Conservation (phyloP, 2,329 filamentous ascomycete genomes). For the Hirsutella minnesotensis region DNA sequence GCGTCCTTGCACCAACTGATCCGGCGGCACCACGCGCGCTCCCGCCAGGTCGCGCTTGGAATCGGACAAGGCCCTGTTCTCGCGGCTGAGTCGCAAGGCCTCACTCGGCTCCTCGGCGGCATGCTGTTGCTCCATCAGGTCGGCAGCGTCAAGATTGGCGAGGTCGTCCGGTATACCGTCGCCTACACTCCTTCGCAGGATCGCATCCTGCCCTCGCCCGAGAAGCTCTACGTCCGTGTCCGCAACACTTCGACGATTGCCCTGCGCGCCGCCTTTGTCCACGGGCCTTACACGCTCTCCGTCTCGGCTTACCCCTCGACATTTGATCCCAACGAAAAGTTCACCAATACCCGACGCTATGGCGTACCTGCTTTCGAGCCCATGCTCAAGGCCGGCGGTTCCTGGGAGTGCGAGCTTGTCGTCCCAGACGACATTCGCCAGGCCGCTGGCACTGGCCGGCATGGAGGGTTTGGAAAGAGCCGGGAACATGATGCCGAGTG, state of each 20-base stretch:
- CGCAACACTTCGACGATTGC: slow-evolving; percentile 88
- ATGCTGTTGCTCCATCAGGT: slow-evolving; percentile 91
- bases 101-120: neutral
- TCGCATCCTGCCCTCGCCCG: slow-evolving; percentile 77
- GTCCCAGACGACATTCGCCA: slow-evolving; percentile 70
- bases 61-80: neutral
- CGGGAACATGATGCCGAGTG: slow-evolving; percentile 38
- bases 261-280: slow-evolving; percentile 86
- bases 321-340: slow-evolving; percentile 74
- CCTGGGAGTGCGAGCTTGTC: slow-evolving; percentile 68
- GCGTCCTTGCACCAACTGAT: no score
- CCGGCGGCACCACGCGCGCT: no score
- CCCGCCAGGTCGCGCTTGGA: no score
- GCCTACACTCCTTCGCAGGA: slow-evolving; percentile 86
- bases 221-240: slow-evolving; percentile 71
- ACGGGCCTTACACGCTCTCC: slow-evolving; percentile 87
- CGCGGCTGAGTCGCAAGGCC: neutral
- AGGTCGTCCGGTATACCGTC: slow-evolving; percentile 82
- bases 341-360: slow-evolving; percentile 55
- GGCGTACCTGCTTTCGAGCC: slow-evolving; percentile 88
- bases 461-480: slow-evolving; percentile 33
- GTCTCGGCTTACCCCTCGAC: slow-evolving; percentile 73
- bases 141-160: slow-evolving; percentile 86
- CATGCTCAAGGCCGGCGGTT: slow-evolving; percentile 86
- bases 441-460: slow-evolving; percentile 38